Conservation (phyloP, 345 rosid genomes). For the Ceriops zippeliana region DNA sequence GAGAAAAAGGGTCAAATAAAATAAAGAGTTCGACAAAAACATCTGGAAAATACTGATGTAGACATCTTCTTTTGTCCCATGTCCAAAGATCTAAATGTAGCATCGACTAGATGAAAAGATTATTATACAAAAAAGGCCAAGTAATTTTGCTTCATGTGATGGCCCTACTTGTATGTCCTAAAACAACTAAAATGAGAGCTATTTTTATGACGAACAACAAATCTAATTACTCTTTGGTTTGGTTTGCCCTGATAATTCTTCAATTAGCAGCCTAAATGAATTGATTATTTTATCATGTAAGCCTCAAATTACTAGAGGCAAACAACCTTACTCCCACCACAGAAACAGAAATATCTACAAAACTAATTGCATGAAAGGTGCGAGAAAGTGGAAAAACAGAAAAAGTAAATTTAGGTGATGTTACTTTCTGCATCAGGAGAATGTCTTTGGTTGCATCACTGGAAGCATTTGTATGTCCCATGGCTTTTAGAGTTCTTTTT, state of each 20-base stretch:
- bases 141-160: too few species aligned
- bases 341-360: neutral
- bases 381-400: neutral
- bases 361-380: neutral
- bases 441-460: slow-evolving; percentile 40
- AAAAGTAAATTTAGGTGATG: neutral
- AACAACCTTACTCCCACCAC: neutral
- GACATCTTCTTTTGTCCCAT: too few species aligned
- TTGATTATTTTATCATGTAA: neutral
- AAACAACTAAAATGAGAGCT: neutral
- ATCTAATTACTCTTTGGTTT: neutral
- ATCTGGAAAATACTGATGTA: too few species aligned
- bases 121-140: too few species aligned
- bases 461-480: slow-evolving; percentile 41
- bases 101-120: too few species aligned
- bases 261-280: neutral
- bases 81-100: too few species aligned
- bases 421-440: slow-evolving; percentile 50
- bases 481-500: slow-evolving; percentile 34
- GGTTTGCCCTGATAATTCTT: neutral
- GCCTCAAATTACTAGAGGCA: neutral
- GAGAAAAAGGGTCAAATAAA: too few species aligned
- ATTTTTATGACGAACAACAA: neutral
- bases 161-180: too few species aligned
- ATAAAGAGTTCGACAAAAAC: too few species aligned